Conservation (phyloP, 768 basidiomycete species). For the Mycena crocata region DNA sequence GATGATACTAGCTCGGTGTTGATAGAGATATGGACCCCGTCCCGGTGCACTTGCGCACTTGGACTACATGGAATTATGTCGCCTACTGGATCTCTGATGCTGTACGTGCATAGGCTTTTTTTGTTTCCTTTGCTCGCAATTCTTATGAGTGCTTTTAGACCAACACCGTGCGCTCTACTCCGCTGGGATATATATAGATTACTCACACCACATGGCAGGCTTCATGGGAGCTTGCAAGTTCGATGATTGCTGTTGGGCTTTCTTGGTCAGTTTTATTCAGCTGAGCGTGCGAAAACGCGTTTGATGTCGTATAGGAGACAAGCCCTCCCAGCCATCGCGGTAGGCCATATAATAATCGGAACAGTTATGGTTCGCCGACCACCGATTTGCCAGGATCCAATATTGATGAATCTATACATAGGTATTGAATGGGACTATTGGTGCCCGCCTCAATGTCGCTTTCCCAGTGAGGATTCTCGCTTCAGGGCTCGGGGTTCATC, state of each 20-base stretch:
- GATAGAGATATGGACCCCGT: constrained; percentile 87
- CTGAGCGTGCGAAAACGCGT: not conserved
- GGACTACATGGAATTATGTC: constrained; percentile 74
- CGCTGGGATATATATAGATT: constrained; percentile 31
- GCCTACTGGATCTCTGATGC: constrained; percentile 72
- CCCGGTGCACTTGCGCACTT: constrained; percentile 68
- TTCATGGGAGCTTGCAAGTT: constrained; percentile 73
- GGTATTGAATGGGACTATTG: constrained; percentile 82
- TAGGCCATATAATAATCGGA: constrained; percentile 80
- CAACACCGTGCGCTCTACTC: constrained; percentile 17
- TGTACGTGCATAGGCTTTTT: constrained; percentile 45
- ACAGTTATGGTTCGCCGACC: constrained; percentile 36
- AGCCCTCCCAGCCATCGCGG: constrained; percentile 74
- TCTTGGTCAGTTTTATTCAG: constrained; percentile 61
- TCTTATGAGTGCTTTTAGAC: constrained; percentile 13
- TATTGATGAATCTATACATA: constrained; percentile 55
- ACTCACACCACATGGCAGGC: constrained; percentile 40
- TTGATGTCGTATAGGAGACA: constrained; percentile 60
- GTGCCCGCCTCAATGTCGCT: constrained; percentile 81
- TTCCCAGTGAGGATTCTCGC: constrained; percentile 55
- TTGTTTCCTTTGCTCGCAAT: not conserved
- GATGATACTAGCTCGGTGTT: too few relatives aligned
- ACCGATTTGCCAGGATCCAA: not conserved
- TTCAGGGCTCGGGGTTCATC: not conserved
- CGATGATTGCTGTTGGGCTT: constrained; percentile 80